Evolutionary conservation across 1,284 basidiomycete species (phyloP).

Genomic region (Pulveroboletus sp.): DNA sequence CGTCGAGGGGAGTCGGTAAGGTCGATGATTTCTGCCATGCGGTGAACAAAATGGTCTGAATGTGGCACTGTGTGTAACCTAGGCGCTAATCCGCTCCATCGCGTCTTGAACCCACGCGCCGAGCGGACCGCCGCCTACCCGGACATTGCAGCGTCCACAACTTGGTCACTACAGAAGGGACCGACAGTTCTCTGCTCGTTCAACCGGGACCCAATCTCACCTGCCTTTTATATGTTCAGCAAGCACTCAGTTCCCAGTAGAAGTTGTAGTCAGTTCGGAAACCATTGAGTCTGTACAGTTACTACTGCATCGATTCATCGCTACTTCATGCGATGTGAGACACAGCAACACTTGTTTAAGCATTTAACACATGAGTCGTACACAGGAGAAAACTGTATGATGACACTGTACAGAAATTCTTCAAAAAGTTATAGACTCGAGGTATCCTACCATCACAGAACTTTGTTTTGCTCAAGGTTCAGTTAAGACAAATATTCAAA

Average conservation of each 20-base stretch:
- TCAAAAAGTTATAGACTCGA: constrained; percentile 5
- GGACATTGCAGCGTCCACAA: not conserved
- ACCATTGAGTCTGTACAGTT: not conserved
- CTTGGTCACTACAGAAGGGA: too few relatives aligned
- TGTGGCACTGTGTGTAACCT: not conserved
- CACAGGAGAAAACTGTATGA: not conserved
- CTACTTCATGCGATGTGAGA: not conserved
- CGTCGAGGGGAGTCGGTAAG: constrained; percentile 27
- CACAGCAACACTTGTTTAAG: not conserved
- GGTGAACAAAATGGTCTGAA: not conserved
- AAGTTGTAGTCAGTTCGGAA: not conserved
- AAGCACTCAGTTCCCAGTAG: not conserved
- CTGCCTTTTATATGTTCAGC: not conserved
- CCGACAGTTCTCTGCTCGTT: not conserved
- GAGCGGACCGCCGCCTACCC: not conserved
- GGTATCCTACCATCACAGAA: not conserved
- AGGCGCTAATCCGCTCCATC: too few relatives aligned
- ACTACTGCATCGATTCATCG: not conserved
- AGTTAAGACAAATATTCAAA: constrained; percentile 16
- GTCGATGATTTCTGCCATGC: constrained; percentile 33
- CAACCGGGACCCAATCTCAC: not conserved
- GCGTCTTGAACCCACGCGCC: not conserved
- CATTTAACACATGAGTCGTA: not conserved
- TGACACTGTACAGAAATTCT: not conserved
- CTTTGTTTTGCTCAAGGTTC: not conserved